Evolutionary conservation across 1,139 yeast species (phyloP).

Genomic region (Pichia sp.): DNA sequence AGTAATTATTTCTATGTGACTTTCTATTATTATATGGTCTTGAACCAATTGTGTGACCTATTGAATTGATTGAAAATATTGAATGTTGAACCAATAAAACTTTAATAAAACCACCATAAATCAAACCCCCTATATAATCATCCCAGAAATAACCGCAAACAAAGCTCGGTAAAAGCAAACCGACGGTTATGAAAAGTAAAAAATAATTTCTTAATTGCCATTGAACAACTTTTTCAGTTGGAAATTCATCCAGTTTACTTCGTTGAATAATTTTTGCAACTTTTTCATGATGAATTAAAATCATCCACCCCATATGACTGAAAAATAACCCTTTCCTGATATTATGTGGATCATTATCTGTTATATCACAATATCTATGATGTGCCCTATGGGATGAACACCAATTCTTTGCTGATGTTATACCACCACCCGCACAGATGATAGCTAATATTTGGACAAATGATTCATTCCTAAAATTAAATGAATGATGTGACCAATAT

Average conservation of each 20-base stretch:
- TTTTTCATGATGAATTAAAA: constrained; percentile 45
- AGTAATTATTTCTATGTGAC: constrained; percentile 43
- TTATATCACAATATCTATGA: constrained; percentile 55
- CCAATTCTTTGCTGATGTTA: constrained; percentile 60
- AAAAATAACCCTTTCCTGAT: constrained; percentile 51
- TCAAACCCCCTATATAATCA: constrained; percentile 47
- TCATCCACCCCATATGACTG: constrained; percentile 62
- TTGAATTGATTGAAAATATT: constrained; percentile 48
- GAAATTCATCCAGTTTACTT: constrained; percentile 31
- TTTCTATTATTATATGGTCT: constrained; percentile 62
- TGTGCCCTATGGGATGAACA: constrained; percentile 63
- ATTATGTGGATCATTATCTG: constrained; percentile 63
- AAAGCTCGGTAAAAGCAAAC: constrained; percentile 44
- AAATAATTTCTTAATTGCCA: constrained; percentile 54
- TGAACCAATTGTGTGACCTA: constrained; percentile 51
- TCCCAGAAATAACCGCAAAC: constrained; percentile 41
- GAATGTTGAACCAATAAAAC: constrained; percentile 51
- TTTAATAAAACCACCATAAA: constrained; percentile 58
- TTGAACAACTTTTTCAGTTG: constrained; percentile 36
- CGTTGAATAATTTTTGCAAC: constrained; percentile 32
- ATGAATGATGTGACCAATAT: constrained; percentile 57
- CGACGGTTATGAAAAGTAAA: constrained; percentile 38
- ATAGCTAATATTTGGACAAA: constrained; percentile 43
- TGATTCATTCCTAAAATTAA: constrained; percentile 31
- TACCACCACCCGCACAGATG: constrained; percentile 54